Evolutionary conservation across 2,329 filamentous ascomycete species (phyloP), one percentile per base, ranked within the genome.

Genomic region (Phaeoacremonium minimum): DNA sequence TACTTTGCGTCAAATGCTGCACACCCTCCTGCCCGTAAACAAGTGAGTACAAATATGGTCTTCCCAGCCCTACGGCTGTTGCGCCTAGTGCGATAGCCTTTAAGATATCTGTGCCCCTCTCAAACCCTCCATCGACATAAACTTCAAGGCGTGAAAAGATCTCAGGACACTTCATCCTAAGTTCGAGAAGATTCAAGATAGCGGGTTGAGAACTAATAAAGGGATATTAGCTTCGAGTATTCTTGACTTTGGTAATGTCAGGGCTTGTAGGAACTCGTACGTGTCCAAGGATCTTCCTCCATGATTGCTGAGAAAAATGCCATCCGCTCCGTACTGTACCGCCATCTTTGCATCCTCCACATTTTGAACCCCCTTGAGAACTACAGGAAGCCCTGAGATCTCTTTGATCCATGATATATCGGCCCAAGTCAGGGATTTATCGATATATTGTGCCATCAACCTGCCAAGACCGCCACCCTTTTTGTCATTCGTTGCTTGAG

Each of bases 361-460:
- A 15, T 61, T 69, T 59, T 77, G 75, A 4, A 79, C 64, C 0
- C 75, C 75, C 50, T 79, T 79, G 18, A 78, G 43, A 35, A 77
- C 67, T n/a, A 79, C 61, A 0, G 73, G 73, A 6, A 76, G 58
- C 14, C 64, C 54, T 2, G 53, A 54, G 9, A 67, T 60, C 36
- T 61, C 46, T 28, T 65, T 58, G 4, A 78, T 64, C 74, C 75
- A 80, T 15, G 55, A 52, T 7, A 80, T 49, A 46, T 78, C 73
- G 5, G 62, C 58, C 76, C 72, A 77, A 3, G 57, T 63, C 6
- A 80, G 55, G 0, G 63, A 61, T 15, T 67, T 63, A 33, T 78
- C 73, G 16, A 75, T 70, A 43, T 69, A 73, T 5, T 64, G 56
- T 0, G 62, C 67, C 63, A 75, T 77, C 11, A 74, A 52, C 2